Base-by-base conservation (phyloP, 805 yeast genomes). In the Monosporozyma yasuniensis region DNA sequence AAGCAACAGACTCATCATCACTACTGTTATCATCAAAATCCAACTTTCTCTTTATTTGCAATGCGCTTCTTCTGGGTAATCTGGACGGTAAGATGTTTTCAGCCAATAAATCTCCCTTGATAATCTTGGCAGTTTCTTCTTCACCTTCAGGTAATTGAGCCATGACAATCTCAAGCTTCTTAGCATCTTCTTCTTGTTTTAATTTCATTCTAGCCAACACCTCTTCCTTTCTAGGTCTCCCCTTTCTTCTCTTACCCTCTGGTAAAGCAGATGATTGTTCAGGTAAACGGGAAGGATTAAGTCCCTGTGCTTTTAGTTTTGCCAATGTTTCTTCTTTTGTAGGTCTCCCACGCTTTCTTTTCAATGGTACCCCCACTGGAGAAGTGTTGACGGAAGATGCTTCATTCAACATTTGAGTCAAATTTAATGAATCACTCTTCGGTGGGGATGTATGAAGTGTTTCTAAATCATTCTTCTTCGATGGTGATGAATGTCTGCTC, bases 191-290 rank as follows among this genome's bases (percentile, higher is more conserved):
- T 37, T 21, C 19, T 37, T 30, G 21, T 38, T 30, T 38, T 28
- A 19, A 22, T 35, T 23, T 21, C 37, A 35, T 21, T 42, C 30
- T 42, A 25, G 43, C 44, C 28, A 9, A 16, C 5, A 42, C 41
- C 10, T 37, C 35, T 25, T 43, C 43, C 32, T 50, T 56, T 35
- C 46, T 51, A 8, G 56, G 57, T 41, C 54, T 52, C 28, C 55
- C 55, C 23, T 55, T 54, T 39, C 44, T 42, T 25, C 21, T 42
- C 30, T 16, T 25, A 1, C 8, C 34, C 5, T 22, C 30, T 5
- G 27, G 25, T 12, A 12, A n/a, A 4, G 23, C 4, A 12, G 14
- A 3, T 37, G 23, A 7, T 16, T 8, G 41, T 19, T 18, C 9
- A 22, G 21, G 22, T 7, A 18, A 9, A 37, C 5, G 12, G 9